A percentile compares a stretch with the other conserved stretches of the same genome.
These are phyloP conservation scores for Yarrowia deformans DNA, from an alignment of 805 yeast species.

Conservation along the genomic window DNA sequence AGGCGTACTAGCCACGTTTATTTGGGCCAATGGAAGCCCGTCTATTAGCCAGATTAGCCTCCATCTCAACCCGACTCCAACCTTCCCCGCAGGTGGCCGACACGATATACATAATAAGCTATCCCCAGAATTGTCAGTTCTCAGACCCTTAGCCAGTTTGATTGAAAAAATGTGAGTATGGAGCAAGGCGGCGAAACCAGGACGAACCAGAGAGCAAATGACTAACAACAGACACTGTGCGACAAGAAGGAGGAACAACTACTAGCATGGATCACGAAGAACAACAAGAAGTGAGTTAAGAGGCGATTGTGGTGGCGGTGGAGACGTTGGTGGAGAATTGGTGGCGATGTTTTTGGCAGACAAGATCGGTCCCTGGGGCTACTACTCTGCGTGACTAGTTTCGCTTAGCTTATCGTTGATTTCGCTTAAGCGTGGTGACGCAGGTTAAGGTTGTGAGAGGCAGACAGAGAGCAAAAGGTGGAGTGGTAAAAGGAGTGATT, in stretches of 20 bases:
- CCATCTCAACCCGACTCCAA: constrained; percentile 27
- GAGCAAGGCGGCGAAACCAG: background rate
- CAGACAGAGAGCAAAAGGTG: background rate
- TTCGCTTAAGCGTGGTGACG: constrained; percentile 21
- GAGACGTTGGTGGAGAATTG: background rate
- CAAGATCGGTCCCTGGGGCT: too few species aligned
- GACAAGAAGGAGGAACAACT: constrained; percentile 9
- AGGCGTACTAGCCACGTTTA: constrained; percentile 36
- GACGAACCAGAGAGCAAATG: background rate
- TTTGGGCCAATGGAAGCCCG: constrained; percentile 34
- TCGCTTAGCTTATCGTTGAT: constrained; percentile 26
- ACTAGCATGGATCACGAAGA: constrained; percentile 32
- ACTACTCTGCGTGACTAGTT: background rate
- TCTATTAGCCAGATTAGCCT: constrained; percentile 20
- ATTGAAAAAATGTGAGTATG: constrained; percentile 15
- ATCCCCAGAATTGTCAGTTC: constrained; percentile 17
- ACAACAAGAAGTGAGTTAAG: constrained; percentile 25
- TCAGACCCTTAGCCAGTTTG: constrained; percentile 34
- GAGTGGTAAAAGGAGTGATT: background rate
- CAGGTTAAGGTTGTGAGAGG: constrained; percentile 30
- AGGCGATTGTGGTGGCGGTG: too few species aligned
- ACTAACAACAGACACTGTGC: constrained; percentile 15
- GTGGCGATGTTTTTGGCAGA: background rate
- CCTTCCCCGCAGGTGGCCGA: constrained; percentile 37
- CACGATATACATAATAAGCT: constrained; percentile 35